Conservation (phyloP, 2,329 filamentous ascomycete species). For the Cercospora beticola region DNA sequence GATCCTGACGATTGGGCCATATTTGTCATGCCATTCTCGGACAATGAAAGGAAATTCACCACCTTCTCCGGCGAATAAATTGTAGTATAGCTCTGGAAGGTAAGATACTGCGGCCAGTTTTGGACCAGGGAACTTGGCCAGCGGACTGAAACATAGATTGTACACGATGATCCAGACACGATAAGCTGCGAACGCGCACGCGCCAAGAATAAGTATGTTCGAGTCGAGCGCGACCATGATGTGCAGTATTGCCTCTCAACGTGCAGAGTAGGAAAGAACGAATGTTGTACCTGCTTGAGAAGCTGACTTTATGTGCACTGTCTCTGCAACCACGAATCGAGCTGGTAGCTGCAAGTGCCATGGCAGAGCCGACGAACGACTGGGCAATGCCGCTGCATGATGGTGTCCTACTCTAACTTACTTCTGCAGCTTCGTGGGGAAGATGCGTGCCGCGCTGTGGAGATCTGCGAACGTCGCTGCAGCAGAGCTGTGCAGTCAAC, state of each 20-base stretch:
- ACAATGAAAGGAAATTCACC: slow-evolving; percentile 15
- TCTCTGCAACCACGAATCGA: neutral
- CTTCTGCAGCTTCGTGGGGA: neutral
- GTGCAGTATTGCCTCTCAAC: neutral
- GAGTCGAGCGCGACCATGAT: neutral
- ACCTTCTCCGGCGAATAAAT: slow-evolving; percentile 25
- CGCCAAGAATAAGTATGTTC: neutral
- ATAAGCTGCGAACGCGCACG: slow-evolving; percentile 7
- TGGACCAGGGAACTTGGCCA: slow-evolving; percentile 40
- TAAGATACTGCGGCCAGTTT: slow-evolving; percentile 39
- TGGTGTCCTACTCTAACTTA: neutral
- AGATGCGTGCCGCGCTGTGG: neutral
- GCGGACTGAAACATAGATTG: slow-evolving; percentile 37
- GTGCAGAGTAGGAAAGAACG: neutral
- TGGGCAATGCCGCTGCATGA: neutral
- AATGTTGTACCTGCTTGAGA: neutral
- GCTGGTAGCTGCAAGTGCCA: neutral
- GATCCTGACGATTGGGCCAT: slow-evolving; percentile 40
- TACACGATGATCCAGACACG: slow-evolving; percentile 19
- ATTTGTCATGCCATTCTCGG: slow-evolving; percentile 16
- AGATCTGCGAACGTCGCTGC: neutral
- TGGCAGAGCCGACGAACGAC: neutral
- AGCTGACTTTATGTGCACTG: neutral
- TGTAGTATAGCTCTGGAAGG: slow-evolving; percentile 41
- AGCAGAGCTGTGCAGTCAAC: neutral